Conservation (phyloP, 768 basidiomycete genomes). For the Kwoniella newhampshirensis region DNA sequence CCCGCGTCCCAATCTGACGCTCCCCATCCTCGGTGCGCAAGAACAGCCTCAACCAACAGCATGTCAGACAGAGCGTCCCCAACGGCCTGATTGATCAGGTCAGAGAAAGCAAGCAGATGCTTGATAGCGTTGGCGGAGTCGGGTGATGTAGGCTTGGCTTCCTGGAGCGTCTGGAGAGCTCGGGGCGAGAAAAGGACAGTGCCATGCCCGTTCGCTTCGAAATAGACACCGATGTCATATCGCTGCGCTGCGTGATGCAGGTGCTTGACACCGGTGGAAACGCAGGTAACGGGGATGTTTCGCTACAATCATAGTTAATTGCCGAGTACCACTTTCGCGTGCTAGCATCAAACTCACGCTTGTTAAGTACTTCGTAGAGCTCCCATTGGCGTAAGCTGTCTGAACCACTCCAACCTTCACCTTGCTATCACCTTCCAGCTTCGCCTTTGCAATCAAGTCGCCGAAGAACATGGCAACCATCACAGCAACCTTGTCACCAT, state of each 20-base stretch:
- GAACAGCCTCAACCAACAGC: slow-evolving; percentile 88
- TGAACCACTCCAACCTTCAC: slow-evolving; percentile 93
- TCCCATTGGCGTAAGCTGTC: slow-evolving; percentile 97
- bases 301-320: slow-evolving; percentile 58
- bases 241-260: slow-evolving; percentile 94
- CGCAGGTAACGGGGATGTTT: slow-evolving; percentile 83
- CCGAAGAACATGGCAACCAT: slow-evolving; percentile 90
- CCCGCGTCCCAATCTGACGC: slow-evolving; percentile 87
- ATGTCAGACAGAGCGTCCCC: slow-evolving; percentile 95
- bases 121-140: slow-evolving; percentile 77
- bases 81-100: slow-evolving; percentile 95
- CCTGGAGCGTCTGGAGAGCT: slow-evolving; percentile 64
- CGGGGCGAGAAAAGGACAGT: slow-evolving; percentile 88
- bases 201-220: slow-evolving; percentile 98
- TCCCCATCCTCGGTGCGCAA: slow-evolving; percentile 78
- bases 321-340: background rate
- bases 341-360: slow-evolving; percentile 44
- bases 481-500: slow-evolving; percentile 96
- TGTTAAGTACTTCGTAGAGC: slow-evolving; percentile 85
- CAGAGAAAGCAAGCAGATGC: slow-evolving; percentile 71
- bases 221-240: slow-evolving; percentile 96
- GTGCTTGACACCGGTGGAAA: slow-evolving; percentile 95
- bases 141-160: slow-evolving; percentile 72
- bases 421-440: slow-evolving; percentile 68
- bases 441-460: slow-evolving; percentile 80